Evolutionary conservation across 1,139 yeast species (phyloP).

Genomic region (Blastobotrys malaysiensis): DNA sequence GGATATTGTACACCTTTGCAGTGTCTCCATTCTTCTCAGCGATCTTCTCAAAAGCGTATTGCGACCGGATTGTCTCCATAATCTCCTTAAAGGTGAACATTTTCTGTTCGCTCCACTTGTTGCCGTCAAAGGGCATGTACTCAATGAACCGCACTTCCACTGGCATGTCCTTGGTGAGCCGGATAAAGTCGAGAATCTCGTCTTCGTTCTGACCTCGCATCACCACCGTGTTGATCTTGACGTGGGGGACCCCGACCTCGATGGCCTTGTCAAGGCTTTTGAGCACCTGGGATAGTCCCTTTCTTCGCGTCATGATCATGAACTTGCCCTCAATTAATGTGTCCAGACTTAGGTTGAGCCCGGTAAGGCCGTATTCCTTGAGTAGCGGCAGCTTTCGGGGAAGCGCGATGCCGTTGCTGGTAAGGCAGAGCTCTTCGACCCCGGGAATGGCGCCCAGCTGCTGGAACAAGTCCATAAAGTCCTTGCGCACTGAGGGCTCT

Average conservation of each 20-base stretch:
- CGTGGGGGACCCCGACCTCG: constrained; percentile 39
- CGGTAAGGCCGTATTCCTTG: constrained; percentile 39
- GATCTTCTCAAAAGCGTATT: constrained; percentile 21
- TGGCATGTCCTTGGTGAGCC: constrained; percentile 35
- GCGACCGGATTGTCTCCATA: constrained; percentile 29
- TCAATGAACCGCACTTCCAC: constrained; percentile 48
- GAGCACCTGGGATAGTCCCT: constrained; percentile 42
- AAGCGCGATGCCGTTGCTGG: constrained; percentile 46
- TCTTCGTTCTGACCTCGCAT: constrained; percentile 47
- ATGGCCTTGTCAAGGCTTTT: constrained; percentile 40
- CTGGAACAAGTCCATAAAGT: constrained; percentile 40
- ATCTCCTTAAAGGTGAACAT: constrained; percentile 43
- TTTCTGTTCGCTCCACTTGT: constrained; percentile 42
- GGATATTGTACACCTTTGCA: constrained; percentile 39
- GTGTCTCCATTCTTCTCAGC: constrained; percentile 43
- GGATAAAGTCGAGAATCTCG: constrained; percentile 43
- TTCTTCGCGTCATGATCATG: constrained; percentile 43
- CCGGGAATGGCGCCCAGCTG: constrained; percentile 37
- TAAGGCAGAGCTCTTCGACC: constrained; percentile 43
- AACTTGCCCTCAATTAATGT: constrained; percentile 47
- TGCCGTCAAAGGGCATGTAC: constrained; percentile 52
- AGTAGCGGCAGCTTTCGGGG: constrained; percentile 41
- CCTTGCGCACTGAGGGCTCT: constrained; percentile 48
- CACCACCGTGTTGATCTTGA: constrained; percentile 45
- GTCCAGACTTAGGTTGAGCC: constrained; percentile 43